phyloP scores from a whole-genome alignment of 2,329 filamentous ascomycete species.

The Botrytis fragariae region DNA sequence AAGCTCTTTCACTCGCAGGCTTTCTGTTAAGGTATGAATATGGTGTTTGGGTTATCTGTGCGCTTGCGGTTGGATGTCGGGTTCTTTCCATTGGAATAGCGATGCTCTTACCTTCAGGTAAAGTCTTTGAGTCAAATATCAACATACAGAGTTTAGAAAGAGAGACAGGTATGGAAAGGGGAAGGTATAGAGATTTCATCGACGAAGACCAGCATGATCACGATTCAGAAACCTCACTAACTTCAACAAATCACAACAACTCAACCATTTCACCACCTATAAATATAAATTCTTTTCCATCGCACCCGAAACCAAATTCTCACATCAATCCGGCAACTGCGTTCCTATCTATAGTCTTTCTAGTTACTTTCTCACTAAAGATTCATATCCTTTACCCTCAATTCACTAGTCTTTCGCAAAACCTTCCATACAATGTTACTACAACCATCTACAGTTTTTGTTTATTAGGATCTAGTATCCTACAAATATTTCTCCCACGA shows the following conservation, averaged over 20 bases:
- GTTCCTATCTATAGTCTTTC: neutral
- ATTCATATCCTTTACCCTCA: neutral
- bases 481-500: neutral
- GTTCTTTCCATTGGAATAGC: neutral
- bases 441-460: neutral
- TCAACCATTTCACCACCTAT: neutral
- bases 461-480: neutral
- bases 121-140: neutral
- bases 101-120: neutral
- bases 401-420: neutral
- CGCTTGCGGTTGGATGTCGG: neutral
- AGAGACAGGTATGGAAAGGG: neutral
- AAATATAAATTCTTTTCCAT: neutral
- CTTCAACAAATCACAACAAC: neutral
- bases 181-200: neutral
- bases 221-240: neutral
- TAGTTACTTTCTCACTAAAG: neutral
- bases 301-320: neutral
- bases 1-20: neutral
- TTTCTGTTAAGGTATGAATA: neutral
- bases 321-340: too few relatives aligned
- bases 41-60: neutral
- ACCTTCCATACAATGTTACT: neutral
- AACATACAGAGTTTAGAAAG: neutral
- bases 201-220: neutral